phyloP scores from a whole-genome alignment of 257 asterid species.

The Solanum sejunctum region DNA sequence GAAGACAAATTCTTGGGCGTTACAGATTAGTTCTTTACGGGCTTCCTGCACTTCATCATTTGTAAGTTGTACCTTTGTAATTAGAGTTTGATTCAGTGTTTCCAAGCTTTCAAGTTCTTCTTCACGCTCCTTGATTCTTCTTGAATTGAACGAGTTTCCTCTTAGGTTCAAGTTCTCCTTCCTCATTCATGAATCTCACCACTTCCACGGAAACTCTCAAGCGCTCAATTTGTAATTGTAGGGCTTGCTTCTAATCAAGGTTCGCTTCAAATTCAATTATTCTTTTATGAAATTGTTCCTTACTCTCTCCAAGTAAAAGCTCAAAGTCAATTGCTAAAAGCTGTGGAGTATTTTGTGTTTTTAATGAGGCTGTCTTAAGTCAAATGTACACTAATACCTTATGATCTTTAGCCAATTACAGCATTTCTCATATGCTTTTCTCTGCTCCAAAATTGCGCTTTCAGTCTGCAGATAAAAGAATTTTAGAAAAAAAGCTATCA shows the following conservation, averaged over 20 bases:
- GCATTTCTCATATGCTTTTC: slow-evolving; percentile 41
- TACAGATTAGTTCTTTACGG: slow-evolving; percentile 36
- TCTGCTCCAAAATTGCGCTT: slow-evolving; percentile 54
- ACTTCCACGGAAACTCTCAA: slow-evolving; percentile 45
- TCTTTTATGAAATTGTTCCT: slow-evolving; percentile 39
- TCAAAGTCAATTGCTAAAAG: background rate
- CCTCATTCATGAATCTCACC: slow-evolving; percentile 41
- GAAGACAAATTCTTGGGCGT: no score
- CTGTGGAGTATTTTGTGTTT: background rate
- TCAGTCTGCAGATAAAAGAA: slow-evolving; percentile 41
- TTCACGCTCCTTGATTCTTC: slow-evolving; percentile 49
- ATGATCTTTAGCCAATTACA: slow-evolving; percentile 60
- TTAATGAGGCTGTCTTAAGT: background rate
- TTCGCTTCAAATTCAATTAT: slow-evolving; percentile 49
- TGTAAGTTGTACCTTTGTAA: slow-evolving; percentile 40
- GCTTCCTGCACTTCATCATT: slow-evolving; percentile 71
- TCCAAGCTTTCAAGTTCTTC: slow-evolving; percentile 42
- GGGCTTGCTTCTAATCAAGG: slow-evolving; percentile 63
- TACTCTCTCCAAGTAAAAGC: slow-evolving; percentile 30
- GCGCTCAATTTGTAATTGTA: slow-evolving; percentile 46
- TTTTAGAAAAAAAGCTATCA: background rate
- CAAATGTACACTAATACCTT: slow-evolving; percentile 26
- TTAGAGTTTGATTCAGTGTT: slow-evolving; percentile 29
- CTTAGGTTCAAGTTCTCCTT: slow-evolving; percentile 36
- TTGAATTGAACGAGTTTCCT: slow-evolving; percentile 31